Evolutionary conservation across 768 basidiomycete genomes (phyloP).

Genomic region (Lactifluus piperatus): DNA sequence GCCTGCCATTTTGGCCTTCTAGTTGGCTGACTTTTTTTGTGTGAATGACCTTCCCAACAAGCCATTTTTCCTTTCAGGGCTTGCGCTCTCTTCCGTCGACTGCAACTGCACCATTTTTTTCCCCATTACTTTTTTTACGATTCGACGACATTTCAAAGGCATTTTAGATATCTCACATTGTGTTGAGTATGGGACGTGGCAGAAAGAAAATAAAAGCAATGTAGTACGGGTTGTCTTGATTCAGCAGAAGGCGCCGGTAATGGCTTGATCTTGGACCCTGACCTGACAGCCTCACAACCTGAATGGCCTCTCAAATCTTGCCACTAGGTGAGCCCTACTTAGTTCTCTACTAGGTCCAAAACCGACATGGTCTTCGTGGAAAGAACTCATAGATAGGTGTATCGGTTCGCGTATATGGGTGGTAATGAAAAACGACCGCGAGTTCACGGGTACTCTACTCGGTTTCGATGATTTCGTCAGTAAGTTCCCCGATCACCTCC

Average conservation of each 20-base stretch:
- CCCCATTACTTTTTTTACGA: conserved; percentile 9
- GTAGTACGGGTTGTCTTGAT: conserved; percentile 8
- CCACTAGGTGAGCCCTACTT: conserved; percentile 57
- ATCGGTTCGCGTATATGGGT: conserved; percentile 98
- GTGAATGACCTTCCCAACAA: conserved; percentile 17
- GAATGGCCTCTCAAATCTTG: conserved; percentile 89
- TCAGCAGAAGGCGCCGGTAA: not conserved
- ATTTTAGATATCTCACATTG: conserved; percentile 19
- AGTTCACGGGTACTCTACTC: conserved; percentile 90
- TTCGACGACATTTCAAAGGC: conserved; percentile 15
- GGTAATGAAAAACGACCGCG: conserved; percentile 95
- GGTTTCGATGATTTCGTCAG: conserved; percentile 99
- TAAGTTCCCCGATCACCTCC: conserved; percentile 44
- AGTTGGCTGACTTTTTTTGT: conserved; percentile 6
- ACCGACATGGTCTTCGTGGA: not conserved
- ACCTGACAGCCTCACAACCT: not conserved
- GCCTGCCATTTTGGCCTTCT: conserved; percentile 11
- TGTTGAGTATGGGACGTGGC: conserved; percentile 9
- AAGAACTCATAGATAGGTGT: conserved; percentile 94
- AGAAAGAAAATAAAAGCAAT: conserved; percentile 5
- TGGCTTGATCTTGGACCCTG: not conserved
- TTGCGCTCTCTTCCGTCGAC: conserved; percentile 6
- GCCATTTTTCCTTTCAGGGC: not conserved
- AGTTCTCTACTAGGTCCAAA: not conserved
- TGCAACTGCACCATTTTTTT: not conserved